Conservation (phyloP, 2,329 filamentous ascomycete species). For the Paecilomyces formosus region DNA sequence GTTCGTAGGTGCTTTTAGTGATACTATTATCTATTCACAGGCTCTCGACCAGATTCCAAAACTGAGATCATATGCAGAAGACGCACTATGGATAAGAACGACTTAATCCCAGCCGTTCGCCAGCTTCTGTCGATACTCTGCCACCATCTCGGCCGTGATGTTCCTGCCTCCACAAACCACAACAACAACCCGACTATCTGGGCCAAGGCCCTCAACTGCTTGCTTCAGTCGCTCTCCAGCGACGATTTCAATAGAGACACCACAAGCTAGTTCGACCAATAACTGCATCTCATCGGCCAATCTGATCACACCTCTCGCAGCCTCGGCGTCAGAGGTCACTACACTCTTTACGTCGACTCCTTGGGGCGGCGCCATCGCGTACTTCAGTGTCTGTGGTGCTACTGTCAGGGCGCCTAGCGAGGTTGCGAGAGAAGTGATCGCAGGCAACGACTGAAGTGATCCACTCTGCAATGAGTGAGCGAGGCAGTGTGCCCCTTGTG, state of each 20-base stretch:
- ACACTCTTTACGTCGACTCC: conserved; percentile 45
- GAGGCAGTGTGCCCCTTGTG: conserved; percentile 62
- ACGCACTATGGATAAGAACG: not conserved
- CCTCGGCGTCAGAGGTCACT: conserved; percentile 65
- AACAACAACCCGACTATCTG: conserved; percentile 27
- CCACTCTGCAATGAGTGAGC: conserved; percentile 49
- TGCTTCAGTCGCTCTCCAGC: conserved; percentile 16
- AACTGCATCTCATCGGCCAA: conserved; percentile 73
- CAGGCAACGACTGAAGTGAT: conserved; percentile 51
- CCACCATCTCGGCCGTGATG: conserved; percentile 45
- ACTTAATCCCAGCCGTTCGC: conserved; percentile 18
- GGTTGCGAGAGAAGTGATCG: conserved; percentile 66
- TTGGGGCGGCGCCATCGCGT: conserved; percentile 40
- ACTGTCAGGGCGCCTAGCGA: conserved; percentile 63
- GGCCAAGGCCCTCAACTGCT: conserved; percentile 15
- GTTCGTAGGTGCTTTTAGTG: no score
- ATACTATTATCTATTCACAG: no score
- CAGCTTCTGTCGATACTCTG: conserved; percentile 40
- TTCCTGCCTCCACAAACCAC: conserved; percentile 40
- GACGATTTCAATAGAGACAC: conserved; percentile 57
- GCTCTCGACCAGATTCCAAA: no score
- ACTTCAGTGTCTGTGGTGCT: conserved; percentile 55
- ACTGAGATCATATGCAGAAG: not conserved
- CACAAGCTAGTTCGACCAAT: conserved; percentile 75
- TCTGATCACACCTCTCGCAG: conserved; percentile 63